These are phyloP conservation scores for Paspalum vaginatum DNA, from an alignment of 176 grass and related monocot genomes.

Conservation along the genomic window DNA sequence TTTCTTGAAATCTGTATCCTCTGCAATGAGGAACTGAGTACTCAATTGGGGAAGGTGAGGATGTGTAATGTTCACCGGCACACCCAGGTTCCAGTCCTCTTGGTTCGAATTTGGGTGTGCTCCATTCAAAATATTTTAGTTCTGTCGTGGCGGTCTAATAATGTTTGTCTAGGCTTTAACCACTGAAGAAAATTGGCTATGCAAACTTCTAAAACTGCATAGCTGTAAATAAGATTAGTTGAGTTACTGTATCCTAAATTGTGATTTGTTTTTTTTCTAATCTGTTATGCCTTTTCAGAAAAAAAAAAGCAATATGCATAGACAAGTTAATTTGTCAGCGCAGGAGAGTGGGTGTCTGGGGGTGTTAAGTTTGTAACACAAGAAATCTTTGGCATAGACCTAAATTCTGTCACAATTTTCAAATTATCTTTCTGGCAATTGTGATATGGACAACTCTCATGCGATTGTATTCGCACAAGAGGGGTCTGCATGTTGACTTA, in stretches of 20 bases:
- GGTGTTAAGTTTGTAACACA: too few species aligned
- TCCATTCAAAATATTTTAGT: neutral
- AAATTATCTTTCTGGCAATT: neutral
- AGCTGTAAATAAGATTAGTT: neutral
- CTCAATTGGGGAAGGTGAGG: neutral
- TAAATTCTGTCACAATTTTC: constrained; percentile 4
- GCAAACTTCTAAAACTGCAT: neutral
- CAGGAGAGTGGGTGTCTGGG: neutral
- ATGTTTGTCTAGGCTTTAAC: neutral
- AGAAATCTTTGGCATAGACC: neutral
- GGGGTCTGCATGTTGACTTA: neutral
- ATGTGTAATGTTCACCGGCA: neutral
- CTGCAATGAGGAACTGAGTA: neutral
- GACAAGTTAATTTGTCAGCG: neutral
- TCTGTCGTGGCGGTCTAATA: neutral
- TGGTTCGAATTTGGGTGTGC: neutral
- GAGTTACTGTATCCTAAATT: neutral
- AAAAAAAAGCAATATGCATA: neutral
- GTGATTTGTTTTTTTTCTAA: neutral
- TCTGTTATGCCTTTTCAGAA: neutral
- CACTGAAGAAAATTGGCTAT: neutral
- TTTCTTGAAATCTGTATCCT: neutral
- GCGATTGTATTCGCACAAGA: constrained; percentile 3
- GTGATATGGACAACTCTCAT: neutral
- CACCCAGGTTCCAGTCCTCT: neutral